These are phyloP conservation scores for Penicillium sp. DNA, from an alignment of 2,329 filamentous ascomycete species.

Conservation along the genomic window DNA sequence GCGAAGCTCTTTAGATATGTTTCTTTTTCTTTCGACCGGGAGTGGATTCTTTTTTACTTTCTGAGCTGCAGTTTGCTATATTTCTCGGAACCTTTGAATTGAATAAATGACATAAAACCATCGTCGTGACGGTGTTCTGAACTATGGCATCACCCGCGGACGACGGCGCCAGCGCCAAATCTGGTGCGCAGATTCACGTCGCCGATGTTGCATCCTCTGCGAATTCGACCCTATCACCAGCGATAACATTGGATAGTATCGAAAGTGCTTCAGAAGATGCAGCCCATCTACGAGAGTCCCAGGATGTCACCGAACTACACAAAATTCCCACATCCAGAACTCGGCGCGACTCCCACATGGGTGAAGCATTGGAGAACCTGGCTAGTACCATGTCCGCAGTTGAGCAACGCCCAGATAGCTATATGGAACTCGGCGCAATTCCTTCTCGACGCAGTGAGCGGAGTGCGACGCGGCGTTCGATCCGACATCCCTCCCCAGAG, in stretches of 20 bases:
- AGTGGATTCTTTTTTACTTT: not conserved
- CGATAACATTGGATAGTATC: conserved; percentile 1
- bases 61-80: not conserved
- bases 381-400: conserved; percentile 5
- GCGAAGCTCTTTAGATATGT: not conserved
- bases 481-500: not conserved
- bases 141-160: conserved; percentile 7
- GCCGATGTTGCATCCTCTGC: conserved; percentile 8
- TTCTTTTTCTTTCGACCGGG: not conserved
- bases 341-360: conserved; percentile 16
- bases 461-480: too few relatives aligned
- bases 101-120: not conserved
- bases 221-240: conserved; percentile 1
- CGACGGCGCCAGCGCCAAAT: not conserved
- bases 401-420: conserved; percentile 1
- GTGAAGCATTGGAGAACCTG: conserved; percentile 15
- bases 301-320: conserved; percentile 15
- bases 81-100: not conserved
- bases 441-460: conserved; percentile 13
- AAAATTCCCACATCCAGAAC: conserved; percentile 9
- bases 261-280: conserved; percentile 3
- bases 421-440: conserved; percentile 5
- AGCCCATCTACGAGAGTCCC: conserved; percentile 1
- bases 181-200: not conserved
- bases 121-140: not conserved